These are phyloP conservation scores for Podaxis pistillaris DNA, from an alignment of 768 basidiomycete species.

Conservation along the genomic window DNA sequence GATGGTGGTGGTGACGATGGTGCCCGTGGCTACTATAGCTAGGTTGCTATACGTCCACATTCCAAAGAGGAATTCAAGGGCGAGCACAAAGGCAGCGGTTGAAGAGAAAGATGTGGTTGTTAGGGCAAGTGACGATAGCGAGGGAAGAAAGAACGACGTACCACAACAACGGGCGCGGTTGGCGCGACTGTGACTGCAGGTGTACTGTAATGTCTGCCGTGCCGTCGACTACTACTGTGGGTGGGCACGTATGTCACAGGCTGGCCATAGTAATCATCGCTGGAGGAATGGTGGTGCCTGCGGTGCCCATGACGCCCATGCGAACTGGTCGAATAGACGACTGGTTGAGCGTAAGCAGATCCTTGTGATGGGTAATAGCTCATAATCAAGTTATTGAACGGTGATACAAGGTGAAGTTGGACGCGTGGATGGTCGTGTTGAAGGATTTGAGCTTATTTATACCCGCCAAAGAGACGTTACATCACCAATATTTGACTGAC, in stretches of 20 bases:
- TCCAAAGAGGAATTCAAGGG: conserved; percentile 2
- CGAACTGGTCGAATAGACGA: conserved; percentile 2
- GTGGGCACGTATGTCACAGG: conserved; percentile 9
- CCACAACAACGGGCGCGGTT: conserved; percentile 4
- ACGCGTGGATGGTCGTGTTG: not conserved
- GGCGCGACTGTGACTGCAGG: conserved; percentile 1
- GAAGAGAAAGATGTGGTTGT: not conserved
- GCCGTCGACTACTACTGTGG: conserved; percentile 7
- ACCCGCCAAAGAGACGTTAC: not conserved
- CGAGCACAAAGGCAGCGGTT: conserved; percentile 5
- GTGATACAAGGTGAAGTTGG: not conserved
- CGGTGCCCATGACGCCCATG: not conserved
- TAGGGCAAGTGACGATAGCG: not conserved
- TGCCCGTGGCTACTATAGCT: conserved; percentile 21
- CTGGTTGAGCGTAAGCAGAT: conserved; percentile 7
- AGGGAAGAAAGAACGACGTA: not conserved
- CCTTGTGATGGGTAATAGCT: conserved; percentile 10
- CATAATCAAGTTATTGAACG: not conserved
- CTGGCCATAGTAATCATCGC: not conserved
- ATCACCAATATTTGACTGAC: not conserved
- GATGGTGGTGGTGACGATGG: conserved; percentile 22
- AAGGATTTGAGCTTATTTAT: conserved; percentile 3
- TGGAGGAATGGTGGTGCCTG: not conserved
- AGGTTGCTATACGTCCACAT: conserved; percentile 4
- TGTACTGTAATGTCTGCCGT: conserved; percentile 6